Conservation (phyloP, 208 protist genomes). For the Wallacemonas sp. region DNA sequence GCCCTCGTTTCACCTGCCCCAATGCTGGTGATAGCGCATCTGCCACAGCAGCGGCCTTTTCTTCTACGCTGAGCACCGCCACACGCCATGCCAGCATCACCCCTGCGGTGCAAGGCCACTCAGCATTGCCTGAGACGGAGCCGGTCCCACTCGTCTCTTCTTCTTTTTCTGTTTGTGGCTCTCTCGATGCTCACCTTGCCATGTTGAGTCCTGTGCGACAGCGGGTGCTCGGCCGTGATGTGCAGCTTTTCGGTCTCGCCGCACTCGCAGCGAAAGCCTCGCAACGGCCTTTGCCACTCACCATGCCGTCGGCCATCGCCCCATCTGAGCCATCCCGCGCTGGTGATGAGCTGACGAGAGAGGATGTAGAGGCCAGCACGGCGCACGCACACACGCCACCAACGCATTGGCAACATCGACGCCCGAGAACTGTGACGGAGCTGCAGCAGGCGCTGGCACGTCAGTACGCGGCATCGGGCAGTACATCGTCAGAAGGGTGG, state of each 20-base stretch:
- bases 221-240: background rate
- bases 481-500: no score
- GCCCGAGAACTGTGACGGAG: no score
- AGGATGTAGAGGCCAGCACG: conserved; percentile 5
- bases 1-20: background rate
- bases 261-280: background rate
- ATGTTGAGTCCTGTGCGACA: background rate
- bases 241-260: background rate
- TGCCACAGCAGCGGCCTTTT: no score
- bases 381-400: no score
- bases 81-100: no score
- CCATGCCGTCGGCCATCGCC: background rate
- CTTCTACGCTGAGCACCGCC: background rate
- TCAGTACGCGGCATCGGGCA: no score
- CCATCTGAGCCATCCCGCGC: no score
- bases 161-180: background rate
- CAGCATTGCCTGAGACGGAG: background rate
- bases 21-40: no score
- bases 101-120: no score
- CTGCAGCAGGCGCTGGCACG: no score
- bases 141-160: background rate
- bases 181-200: background rate
- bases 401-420: no score
- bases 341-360: no score
- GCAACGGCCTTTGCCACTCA: background rate